A percentile compares a stretch with the other conserved stretches of the same genome.
Evolutionary conservation across 495 filamentous ascomycete species (phyloP).

Genomic region (Penicillium canariense): DNA sequence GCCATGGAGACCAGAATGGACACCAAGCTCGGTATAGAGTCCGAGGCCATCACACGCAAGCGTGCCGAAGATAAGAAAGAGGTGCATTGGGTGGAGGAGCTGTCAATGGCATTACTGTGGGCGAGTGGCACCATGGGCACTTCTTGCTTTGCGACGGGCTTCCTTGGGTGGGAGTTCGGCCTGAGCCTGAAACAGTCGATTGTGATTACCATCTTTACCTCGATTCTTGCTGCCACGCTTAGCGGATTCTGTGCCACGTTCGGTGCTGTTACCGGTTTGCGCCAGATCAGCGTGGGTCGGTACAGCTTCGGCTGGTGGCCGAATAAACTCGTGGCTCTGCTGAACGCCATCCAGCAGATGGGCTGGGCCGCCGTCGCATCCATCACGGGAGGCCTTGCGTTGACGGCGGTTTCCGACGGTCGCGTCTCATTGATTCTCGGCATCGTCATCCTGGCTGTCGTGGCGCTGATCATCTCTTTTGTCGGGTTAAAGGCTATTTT

Average conservation of each 20-base stretch:
- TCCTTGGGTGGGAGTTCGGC: slow-evolving; percentile 38
- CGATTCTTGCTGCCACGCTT: slow-evolving; percentile 21
- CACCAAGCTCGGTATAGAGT: slow-evolving; percentile 50
- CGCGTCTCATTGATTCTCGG: slow-evolving; percentile 38
- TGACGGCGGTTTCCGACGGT: slow-evolving; percentile 36
- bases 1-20: slow-evolving; percentile 45
- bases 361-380: slow-evolving; percentile 37
- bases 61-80: slow-evolving; percentile 39
- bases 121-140: slow-evolving; percentile 54
- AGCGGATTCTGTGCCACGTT: slow-evolving; percentile 44
- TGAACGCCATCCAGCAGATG: slow-evolving; percentile 32
- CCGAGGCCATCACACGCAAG: slow-evolving; percentile 47
- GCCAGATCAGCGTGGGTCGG: slow-evolving; percentile 71
- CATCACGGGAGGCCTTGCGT: slow-evolving; percentile 39
- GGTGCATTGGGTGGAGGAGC: slow-evolving; percentile 25
- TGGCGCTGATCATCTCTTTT: slow-evolving; percentile 56
- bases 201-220: slow-evolving; percentile 34
- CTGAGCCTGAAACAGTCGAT: slow-evolving; percentile 35
- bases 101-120: slow-evolving; percentile 53
- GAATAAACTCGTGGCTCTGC: slow-evolving; percentile 25
- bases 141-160: slow-evolving; percentile 47
- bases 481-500: slow-evolving; percentile 58
- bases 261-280: slow-evolving; percentile 75
- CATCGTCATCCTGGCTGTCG: slow-evolving; percentile 46
- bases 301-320: slow-evolving; percentile 36